Evolutionary conservation across 164 flowering plant species (phyloP).

Genomic region (Magnolia changhungtana): DNA sequence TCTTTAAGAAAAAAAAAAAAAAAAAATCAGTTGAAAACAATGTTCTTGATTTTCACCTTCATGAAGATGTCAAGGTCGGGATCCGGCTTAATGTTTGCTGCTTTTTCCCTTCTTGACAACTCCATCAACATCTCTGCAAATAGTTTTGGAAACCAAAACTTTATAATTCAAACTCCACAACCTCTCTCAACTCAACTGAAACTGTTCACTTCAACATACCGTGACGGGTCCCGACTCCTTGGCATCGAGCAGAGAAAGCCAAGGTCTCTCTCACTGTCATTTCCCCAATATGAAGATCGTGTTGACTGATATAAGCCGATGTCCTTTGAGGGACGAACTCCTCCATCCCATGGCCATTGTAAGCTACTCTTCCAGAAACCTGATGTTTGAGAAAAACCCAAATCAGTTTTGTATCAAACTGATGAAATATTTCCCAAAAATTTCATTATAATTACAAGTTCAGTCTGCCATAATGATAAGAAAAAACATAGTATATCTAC

Average conservation of each 20-base stretch:
- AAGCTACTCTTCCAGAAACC: slow-evolving; percentile 53
- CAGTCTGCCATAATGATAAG: not conserved
- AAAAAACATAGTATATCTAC: slow-evolving; percentile 20
- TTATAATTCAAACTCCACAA: not conserved
- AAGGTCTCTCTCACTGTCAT: slow-evolving; percentile 62
- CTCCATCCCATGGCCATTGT: slow-evolving; percentile 63
- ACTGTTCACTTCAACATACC: slow-evolving; percentile 23
- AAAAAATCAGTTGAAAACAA: not conserved
- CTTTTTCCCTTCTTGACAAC: slow-evolving; percentile 81
- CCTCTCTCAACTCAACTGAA: not conserved
- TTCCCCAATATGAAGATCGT: slow-evolving; percentile 60
- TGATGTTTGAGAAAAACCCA: slow-evolving; percentile 8
- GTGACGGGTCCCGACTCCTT: slow-evolving; percentile 55
- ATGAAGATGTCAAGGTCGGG: slow-evolving; percentile 68
- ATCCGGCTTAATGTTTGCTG: slow-evolving; percentile 5
- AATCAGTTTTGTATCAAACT: not conserved
- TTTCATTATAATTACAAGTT: not conserved
- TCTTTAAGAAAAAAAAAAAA: not conserved
- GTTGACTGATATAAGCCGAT: slow-evolving; percentile 61
- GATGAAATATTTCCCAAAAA: not conserved
- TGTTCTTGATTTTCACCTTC: slow-evolving; percentile 50
- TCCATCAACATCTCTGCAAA: slow-evolving; percentile 28
- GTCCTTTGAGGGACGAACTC: slow-evolving; percentile 72
- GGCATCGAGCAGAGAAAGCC: slow-evolving; percentile 62
- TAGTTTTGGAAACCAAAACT: not conserved